phyloP scores from a whole-genome alignment of 371 early-diverging fungal species.

The Phascolomyces articulosus region DNA sequence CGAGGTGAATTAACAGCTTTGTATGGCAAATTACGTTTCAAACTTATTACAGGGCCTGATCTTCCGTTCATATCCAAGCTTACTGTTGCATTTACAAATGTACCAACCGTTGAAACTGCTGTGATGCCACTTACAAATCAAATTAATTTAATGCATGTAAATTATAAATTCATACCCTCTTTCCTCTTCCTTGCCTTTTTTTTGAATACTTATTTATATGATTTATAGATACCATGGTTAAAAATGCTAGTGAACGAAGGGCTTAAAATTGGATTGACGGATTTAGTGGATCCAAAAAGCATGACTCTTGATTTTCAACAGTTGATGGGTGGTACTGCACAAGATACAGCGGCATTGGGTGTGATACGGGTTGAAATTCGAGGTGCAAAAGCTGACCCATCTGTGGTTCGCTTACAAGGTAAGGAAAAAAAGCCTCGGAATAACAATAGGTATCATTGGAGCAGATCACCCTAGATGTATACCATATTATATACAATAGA shows the following conservation, averaged over 20 bases:
- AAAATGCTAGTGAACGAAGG: slow-evolving; percentile 46
- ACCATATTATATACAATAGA: too few relatives aligned
- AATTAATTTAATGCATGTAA: slow-evolving; percentile 48
- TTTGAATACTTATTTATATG: too few relatives aligned
- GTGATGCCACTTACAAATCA: slow-evolving; percentile 48
- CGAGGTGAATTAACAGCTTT: slow-evolving; percentile 47
- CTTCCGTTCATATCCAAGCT: slow-evolving; percentile 46
- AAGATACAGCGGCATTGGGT: slow-evolving; percentile 45
- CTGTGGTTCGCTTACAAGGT: slow-evolving; percentile 28
- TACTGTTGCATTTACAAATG: slow-evolving; percentile 46
- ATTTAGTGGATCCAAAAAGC: slow-evolving; percentile 48
- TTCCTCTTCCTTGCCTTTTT: neutral
- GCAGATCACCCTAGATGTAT: too few relatives aligned
- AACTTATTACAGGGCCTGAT: slow-evolving; percentile 42
- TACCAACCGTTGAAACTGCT: slow-evolving; percentile 41
- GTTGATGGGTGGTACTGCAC: slow-evolving; percentile 28
- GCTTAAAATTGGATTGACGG: slow-evolving; percentile 36
- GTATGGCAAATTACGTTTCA: slow-evolving; percentile 43
- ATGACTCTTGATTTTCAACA: slow-evolving; percentile 42
- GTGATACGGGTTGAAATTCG: slow-evolving; percentile 38
- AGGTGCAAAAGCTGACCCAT: slow-evolving; percentile 26
- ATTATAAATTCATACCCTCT: slow-evolving; percentile 28
- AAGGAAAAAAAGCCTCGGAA: too few relatives aligned
- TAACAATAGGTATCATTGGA: too few relatives aligned
- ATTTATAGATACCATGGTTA: slow-evolving; percentile 34